Conservation (phyloP, 2,329 filamentous ascomycete species). For the Trichoderma afroharzianum region DNA sequence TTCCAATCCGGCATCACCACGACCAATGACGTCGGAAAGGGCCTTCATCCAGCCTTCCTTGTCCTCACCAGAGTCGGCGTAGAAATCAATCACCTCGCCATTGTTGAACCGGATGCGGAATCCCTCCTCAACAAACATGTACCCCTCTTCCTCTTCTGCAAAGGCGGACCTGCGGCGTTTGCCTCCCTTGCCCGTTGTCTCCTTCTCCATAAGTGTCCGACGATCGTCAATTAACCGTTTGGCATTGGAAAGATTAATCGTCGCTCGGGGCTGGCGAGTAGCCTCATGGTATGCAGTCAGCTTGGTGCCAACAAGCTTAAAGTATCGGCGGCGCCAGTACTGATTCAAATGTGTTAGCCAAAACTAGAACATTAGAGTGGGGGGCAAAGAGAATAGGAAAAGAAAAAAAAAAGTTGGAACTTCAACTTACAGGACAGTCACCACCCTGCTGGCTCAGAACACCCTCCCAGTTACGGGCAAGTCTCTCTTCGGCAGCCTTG, state of each 20-base stretch:
- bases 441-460: conserved; percentile 94
- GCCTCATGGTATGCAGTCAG: conserved; percentile 95
- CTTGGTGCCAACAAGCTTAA: conserved; percentile 87
- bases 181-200: conserved; percentile 71
- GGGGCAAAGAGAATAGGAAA: not conserved
- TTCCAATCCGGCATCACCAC: conserved; percentile 46
- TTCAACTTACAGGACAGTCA: conserved; percentile 81
- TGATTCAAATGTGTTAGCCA: conserved; percentile 34
- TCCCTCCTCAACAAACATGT: conserved; percentile 99
- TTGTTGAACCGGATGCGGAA: conserved; percentile 99
- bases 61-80: conserved; percentile 80
- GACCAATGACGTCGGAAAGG: conserved; percentile 66
- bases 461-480: conserved; percentile 78
- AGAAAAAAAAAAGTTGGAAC: conserved; percentile 1
- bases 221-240: conserved; percentile 92
- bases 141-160: conserved; percentile 96
- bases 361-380: not conserved
- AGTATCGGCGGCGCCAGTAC: conserved; percentile 98
- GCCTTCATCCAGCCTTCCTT: conserved; percentile 96
- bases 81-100: conserved; percentile 97
- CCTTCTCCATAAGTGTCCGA: conserved; percentile 75
- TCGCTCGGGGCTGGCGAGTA: conserved; percentile 90
- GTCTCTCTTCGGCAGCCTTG: conserved; percentile 79
- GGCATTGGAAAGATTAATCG: conserved; percentile 93
- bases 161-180: conserved; percentile 90